Conservation (phyloP, 495 filamentous ascomycete genomes). For the Neurospora terricola region DNA sequence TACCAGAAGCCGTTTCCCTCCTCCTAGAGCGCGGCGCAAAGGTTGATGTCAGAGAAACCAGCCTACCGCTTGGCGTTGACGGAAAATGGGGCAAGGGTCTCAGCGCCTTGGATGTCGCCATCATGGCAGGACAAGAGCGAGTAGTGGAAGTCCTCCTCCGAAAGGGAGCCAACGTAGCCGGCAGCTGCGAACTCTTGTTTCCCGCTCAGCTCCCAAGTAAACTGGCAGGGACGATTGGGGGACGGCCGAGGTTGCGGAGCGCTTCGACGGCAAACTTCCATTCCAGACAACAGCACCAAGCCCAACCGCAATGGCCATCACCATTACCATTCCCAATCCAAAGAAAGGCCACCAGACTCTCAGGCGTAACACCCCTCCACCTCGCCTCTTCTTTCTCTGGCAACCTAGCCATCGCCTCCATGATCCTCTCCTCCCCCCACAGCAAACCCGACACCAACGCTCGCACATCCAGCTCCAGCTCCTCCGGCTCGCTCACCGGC, state of each 20-base stretch:
- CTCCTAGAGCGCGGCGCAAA: slow-evolving; percentile 10
- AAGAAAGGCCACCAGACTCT: neutral
- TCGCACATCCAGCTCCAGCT: neutral
- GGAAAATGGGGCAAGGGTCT: neutral
- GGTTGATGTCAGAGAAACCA: neutral
- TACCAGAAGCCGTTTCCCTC: slow-evolving; percentile 3
- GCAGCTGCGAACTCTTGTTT: neutral
- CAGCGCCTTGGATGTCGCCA: slow-evolving; percentile 15
- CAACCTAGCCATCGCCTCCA: no score
- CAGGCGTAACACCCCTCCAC: neutral
- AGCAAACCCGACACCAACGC: neutral
- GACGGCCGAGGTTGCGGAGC: neutral
- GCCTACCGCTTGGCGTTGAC: neutral
- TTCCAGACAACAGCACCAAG: neutral
- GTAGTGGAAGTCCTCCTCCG: slow-evolving; percentile 6
- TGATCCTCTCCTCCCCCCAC: neutral
- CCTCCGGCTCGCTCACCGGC: neutral
- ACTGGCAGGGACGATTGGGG: neutral
- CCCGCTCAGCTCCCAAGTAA: neutral
- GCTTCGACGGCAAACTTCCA: neutral
- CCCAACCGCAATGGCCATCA: neutral
- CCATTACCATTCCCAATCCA: neutral
- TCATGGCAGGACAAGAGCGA: slow-evolving; percentile 1
- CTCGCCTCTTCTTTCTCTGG: no score
- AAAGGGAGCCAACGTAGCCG: neutral